These are phyloP conservation scores for Lactifluus pinguis DNA, from an alignment of 768 basidiomycete genomes.

Conservation along the genomic window DNA sequence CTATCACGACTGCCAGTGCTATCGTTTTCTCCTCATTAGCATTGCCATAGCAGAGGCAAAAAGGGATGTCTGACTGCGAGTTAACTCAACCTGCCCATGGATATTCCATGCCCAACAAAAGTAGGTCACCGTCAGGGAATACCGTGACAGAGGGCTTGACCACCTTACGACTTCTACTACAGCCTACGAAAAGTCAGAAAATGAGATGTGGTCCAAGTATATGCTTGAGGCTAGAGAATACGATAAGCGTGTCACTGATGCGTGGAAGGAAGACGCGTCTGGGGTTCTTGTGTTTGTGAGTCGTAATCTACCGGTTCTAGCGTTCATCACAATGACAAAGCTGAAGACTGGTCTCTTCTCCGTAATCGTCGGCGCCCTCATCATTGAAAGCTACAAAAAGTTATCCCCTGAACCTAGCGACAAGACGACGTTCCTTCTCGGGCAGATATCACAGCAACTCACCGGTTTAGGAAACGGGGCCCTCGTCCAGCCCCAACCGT, in stretches of 20 bases:
- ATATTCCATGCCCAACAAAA: background rate
- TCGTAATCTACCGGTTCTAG: too few relatives aligned
- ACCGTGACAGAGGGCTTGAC: background rate
- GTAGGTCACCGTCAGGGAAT: background rate
- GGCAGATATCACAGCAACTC: too few relatives aligned
- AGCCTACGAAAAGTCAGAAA: background rate
- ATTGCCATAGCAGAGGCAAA: background rate
- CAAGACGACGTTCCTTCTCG: constrained; percentile 8
- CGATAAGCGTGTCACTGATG: constrained; percentile 2
- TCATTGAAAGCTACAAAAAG: constrained; percentile 18
- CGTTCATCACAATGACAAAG: too few relatives aligned
- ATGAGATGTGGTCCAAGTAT: constrained; percentile 16
- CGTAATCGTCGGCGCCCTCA: too few relatives aligned
- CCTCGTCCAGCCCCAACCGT: background rate
- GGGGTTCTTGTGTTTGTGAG: constrained; percentile 17
- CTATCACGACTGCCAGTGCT: too few relatives aligned
- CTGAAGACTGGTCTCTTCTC: too few relatives aligned
- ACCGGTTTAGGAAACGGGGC: background rate
- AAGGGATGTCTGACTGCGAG: background rate
- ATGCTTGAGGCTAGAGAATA: constrained; percentile 3
- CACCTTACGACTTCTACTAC: background rate
- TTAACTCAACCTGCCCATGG: background rate
- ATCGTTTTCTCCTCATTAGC: background rate
- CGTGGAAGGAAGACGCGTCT: constrained; percentile 14
- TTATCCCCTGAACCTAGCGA: constrained; percentile 11